These are phyloP conservation scores for Hebeloma cylindrosporum DNA, from an alignment of 768 basidiomycete species.

Conservation along the genomic window DNA sequence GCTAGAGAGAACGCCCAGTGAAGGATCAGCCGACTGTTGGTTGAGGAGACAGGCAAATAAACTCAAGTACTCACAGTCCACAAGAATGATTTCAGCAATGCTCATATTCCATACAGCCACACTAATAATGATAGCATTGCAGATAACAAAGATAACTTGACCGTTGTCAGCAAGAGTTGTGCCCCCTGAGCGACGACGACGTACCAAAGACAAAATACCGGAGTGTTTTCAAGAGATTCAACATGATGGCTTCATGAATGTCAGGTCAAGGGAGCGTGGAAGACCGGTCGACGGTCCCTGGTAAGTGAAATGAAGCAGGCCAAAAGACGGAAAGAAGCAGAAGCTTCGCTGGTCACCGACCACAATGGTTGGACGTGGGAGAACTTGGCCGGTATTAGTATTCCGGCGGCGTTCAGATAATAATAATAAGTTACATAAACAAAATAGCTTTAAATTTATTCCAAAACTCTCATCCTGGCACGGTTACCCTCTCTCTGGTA, in stretches of 20 bases:
- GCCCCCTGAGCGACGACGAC: conserved; percentile 15
- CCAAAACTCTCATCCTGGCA: conserved; percentile 7
- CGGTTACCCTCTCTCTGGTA: conserved; percentile 8
- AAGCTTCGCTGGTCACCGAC: conserved; percentile 15
- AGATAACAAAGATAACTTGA: conserved; percentile 59
- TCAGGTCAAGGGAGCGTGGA: conserved; percentile 31
- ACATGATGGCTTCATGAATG: conserved; percentile 42
- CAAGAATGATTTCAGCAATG: conserved; percentile 37
- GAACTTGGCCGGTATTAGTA: too few relatives aligned
- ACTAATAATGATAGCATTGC: conserved; percentile 63
- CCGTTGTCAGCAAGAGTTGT: not conserved
- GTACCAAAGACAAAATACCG: conserved; percentile 66
- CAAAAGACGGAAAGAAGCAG: conserved; percentile 17
- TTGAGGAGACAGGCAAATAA: not conserved
- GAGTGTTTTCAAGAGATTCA: conserved; percentile 44
- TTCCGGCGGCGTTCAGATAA: not conserved
- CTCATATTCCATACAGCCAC: conserved; percentile 71
- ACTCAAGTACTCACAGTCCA: conserved; percentile 37
- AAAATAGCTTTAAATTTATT: conserved; percentile 4
- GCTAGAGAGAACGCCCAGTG: too few relatives aligned
- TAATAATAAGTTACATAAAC: conserved; percentile 12
- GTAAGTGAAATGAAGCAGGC: conserved; percentile 15
- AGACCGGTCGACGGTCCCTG: conserved; percentile 37
- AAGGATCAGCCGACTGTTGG: too few relatives aligned
- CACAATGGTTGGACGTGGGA: too few relatives aligned